Conservation (phyloP, 495 filamentous ascomycete species). For the Hyphodiscus hymeniophilus region DNA sequence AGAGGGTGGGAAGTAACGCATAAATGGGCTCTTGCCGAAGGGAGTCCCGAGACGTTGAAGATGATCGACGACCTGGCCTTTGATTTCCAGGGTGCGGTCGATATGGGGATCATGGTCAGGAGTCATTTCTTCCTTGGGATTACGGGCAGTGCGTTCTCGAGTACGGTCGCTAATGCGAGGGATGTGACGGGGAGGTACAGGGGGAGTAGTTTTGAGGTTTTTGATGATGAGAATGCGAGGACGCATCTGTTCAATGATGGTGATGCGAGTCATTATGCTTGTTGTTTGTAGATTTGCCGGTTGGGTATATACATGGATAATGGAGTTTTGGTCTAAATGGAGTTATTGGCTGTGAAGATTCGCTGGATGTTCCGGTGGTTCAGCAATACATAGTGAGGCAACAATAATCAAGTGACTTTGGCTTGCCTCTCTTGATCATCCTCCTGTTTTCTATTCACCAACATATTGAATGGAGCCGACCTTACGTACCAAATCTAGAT, state of each 20-base stretch:
- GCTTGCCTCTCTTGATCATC: no score
- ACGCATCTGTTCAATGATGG: constrained; percentile 20
- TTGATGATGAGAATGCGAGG: constrained; percentile 19
- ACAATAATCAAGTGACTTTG: no score
- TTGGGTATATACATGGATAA: no score
- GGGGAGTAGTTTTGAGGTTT: constrained; percentile 11
- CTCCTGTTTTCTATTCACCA: no score
- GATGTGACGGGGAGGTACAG: constrained; percentile 22
- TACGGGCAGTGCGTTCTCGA: constrained; percentile 20
- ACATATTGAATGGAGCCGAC: no score
- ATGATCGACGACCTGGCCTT: constrained; percentile 18
- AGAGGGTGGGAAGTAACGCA: constrained; percentile 23
- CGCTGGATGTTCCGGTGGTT: no score
- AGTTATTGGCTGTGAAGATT: no score
- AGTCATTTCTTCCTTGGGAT: constrained; percentile 22
- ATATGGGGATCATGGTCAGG: constrained; percentile 20
- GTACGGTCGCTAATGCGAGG: constrained; percentile 19
- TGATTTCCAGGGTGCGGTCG: constrained; percentile 23
- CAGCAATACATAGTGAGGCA: no score
- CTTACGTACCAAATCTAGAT: no score
- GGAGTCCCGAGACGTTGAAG: constrained; percentile 3
- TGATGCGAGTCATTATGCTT: constrained; percentile 14
- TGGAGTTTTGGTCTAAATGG: no score
- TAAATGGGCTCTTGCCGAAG: constrained; percentile 16
- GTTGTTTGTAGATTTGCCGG: constrained; percentile 15